Base-by-base conservation (phyloP, 495 filamentous ascomycete species). In the Poronia punctata region DNA sequence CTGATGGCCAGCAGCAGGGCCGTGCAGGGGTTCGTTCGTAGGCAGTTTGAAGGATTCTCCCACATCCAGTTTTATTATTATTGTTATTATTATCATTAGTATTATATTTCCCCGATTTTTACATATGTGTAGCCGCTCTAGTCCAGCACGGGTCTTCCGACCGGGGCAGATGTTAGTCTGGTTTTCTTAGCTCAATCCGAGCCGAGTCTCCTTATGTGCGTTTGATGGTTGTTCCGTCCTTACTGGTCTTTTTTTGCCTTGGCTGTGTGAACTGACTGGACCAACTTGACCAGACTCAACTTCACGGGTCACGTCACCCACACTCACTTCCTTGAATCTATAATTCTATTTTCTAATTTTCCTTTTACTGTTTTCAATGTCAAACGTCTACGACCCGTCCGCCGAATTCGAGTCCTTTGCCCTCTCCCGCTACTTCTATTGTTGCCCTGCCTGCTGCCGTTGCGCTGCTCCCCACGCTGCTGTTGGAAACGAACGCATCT, bases 11-110 rank as follows among this genome's bases (percentile, higher is more conserved):
- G 43, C 40, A 46, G 21, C 50, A 53, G 50, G 50, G 50, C 24
- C 24, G 24, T 27, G 18, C 36, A 46, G 35, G 43, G 43, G 37
- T 32, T 29, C 18, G 24, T 34, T 19, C 41, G 35, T 53, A 35
- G 38, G 37, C 43, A 45, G 45, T 51, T 40, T 49, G 54, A 59
- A 59, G 55, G 55, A 59, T 59, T 58, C 38, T 47, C 55, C 55
- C 55, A 9, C 14, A 10, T 20, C 52, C 40, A 56, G 52, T 56
- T 50, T 55, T 52, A 49, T 45, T 51, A 51, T 43, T 19, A 33
- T 18, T 11, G 20, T 4, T 10, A 19, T 2, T 33, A 18, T 19
- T n/a, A n/a, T n/a, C n/a, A n/a, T n/a, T n/a, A n/a, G n/a, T n/a
- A n/a, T 2, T 33, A 19, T 38, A 39, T 46, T 40, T 40, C 33